Evolutionary conservation across 2,329 filamentous ascomycete genomes (phyloP).

Genomic region (Didymella keratinophila): DNA sequence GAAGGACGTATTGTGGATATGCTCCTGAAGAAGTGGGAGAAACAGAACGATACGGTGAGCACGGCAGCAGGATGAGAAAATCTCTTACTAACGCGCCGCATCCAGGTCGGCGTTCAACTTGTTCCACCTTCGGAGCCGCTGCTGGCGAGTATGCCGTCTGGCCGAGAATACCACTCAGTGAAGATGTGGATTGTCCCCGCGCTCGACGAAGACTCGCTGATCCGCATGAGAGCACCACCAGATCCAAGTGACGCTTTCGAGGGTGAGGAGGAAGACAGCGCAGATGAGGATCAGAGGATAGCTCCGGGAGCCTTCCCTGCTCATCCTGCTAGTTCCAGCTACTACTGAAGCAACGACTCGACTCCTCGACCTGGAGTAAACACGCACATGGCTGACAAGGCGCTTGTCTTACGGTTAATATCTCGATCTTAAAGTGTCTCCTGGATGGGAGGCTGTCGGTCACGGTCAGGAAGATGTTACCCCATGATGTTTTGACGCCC

Average conservation of each 20-base stretch:
- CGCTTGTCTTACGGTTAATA: neutral
- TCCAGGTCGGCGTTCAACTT: conserved; percentile 77
- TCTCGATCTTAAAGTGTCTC: neutral
- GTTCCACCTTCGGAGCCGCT: conserved; percentile 77
- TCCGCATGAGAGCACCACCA: conserved; percentile 64
- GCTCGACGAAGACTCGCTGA: conserved; percentile 70
- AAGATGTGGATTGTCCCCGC: conserved; percentile 71
- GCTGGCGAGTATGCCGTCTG: conserved; percentile 81
- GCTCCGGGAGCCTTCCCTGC: conserved; percentile 50
- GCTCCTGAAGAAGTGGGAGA: conserved; percentile 87
- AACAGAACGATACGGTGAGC: conserved; percentile 88
- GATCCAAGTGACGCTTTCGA: conserved; percentile 56
- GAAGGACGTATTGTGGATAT: conserved; percentile 86
- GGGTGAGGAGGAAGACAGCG: conserved; percentile 48
- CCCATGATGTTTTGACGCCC: conserved; percentile 18
- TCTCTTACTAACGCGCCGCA: conserved; percentile 6
- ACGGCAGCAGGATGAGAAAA: neutral
- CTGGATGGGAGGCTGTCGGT: neutral
- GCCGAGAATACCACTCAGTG: conserved; percentile 81
- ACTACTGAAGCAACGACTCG: conserved; percentile 39
- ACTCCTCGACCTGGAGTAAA: neutral
- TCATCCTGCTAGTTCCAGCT: conserved; percentile 40
- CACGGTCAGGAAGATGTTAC: conserved; percentile 1
- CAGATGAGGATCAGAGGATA: conserved; percentile 45
- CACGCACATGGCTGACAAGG: neutral